phyloP scores from a whole-genome alignment of 305 asterid genomes.

The Solanum hybrid region DNA sequence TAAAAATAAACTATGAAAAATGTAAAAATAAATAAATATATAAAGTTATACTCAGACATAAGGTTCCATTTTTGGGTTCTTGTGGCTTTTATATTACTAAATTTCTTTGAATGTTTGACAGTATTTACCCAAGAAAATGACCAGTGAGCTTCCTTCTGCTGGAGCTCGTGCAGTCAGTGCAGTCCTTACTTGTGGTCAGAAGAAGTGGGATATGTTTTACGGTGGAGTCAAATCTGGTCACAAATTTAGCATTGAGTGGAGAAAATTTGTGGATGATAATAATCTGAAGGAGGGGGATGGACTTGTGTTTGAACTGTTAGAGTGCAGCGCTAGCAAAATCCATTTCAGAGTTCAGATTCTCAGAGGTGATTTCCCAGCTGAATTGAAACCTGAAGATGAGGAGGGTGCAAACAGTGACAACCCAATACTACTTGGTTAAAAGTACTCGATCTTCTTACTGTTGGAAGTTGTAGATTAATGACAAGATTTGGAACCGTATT shows the following conservation, averaged over 20 bases:
- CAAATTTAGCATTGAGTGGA: slow-evolving; percentile 20
- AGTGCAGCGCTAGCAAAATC: background rate
- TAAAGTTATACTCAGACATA: background rate
- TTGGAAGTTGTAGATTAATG: background rate
- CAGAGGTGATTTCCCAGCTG: slow-evolving; percentile 15
- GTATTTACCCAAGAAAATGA: slow-evolving; percentile 16
- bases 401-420: slow-evolving; percentile 7
- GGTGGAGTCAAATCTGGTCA: background rate
- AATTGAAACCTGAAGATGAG: background rate
- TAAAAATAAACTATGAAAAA: background rate
- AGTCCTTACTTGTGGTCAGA: slow-evolving; percentile 23
- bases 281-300: slow-evolving; percentile 33
- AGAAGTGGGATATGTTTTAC: slow-evolving; percentile 22
- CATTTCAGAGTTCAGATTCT: slow-evolving; percentile 28
- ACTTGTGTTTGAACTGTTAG: slow-evolving; percentile 38
- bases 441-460: background rate
- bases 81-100: background rate
- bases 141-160: slow-evolving; percentile 14
- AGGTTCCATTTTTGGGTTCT: background rate
- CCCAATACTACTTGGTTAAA: slow-evolving; percentile 21
- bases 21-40: background rate
- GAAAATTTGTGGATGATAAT: slow-evolving; percentile 22
- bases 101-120: background rate
- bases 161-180: slow-evolving; percentile 10
- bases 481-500: background rate